A percentile compares a stretch with the other conserved stretches of the same genome.
These are phyloP conservation scores for Trichoderma asperellum DNA, from an alignment of 2,329 filamentous ascomycete species.

Conservation along the genomic window DNA sequence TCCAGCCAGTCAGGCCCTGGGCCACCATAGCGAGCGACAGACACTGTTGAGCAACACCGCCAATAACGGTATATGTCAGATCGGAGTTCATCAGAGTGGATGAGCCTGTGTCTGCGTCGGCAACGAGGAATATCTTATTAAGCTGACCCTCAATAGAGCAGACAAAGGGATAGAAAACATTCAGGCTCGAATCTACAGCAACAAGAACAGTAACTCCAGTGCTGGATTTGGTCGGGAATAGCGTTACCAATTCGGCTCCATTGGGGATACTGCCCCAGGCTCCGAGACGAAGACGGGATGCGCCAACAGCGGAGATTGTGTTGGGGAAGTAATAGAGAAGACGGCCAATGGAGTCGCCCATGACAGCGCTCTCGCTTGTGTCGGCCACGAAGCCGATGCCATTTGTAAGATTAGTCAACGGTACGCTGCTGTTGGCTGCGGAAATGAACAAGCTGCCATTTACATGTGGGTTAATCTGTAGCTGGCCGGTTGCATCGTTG, in stretches of 20 bases:
- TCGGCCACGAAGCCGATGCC: neutral
- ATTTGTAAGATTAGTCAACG: neutral
- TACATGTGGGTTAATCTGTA: constrained; percentile 1
- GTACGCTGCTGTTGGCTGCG: constrained; percentile 4
- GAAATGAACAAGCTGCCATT: constrained; percentile 17
- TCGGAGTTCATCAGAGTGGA: neutral
- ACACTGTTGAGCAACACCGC: constrained; percentile 1
- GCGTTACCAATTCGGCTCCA: neutral
- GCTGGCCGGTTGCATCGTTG: neutral
- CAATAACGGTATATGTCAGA: constrained; percentile 2
- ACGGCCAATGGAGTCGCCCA: constrained; percentile 1
- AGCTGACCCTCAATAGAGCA: constrained; percentile 10
- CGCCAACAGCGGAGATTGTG: constrained; percentile 10
- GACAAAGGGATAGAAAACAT: constrained; percentile 4
- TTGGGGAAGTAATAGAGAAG: constrained; percentile 13
- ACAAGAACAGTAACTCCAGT: constrained; percentile 8
- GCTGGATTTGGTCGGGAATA: neutral
- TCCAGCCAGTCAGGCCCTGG: neutral
- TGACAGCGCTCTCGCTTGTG: neutral
- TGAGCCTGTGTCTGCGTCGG: neutral
- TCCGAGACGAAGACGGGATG: constrained; percentile 1
- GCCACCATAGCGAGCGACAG: constrained; percentile 12
- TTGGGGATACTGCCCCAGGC: constrained; percentile 1
- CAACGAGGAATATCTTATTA: constrained; percentile 9
- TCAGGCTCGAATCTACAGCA: neutral